phyloP scores from a whole-genome alignment of 164 flowering plant genomes.

The Vitis amurensis region DNA sequence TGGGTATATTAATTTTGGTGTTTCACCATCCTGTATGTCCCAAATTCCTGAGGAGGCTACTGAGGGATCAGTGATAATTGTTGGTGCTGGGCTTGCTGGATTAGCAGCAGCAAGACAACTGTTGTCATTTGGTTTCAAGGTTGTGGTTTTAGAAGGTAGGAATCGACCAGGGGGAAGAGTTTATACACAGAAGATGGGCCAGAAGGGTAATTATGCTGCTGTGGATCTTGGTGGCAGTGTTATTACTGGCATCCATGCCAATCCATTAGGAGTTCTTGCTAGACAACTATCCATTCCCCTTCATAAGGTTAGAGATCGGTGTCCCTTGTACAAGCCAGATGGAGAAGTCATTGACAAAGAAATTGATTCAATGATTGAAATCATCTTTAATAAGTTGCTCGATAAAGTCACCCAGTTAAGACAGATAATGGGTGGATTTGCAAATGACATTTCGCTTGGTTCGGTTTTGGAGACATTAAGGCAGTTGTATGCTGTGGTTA shows the following conservation, averaged over 20 bases:
- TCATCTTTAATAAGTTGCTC: constrained; percentile 71
- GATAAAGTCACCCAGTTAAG: constrained; percentile 77
- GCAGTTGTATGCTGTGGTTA: constrained; percentile 69
- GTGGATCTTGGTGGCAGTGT: constrained; percentile 98
- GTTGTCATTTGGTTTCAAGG: constrained; percentile 84
- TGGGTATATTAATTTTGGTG: constrained; percentile 93
- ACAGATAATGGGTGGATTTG: constrained; percentile 62
- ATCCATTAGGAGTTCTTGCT: constrained; percentile 91
- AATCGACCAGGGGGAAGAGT: constrained; percentile 92
- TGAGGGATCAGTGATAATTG: constrained; percentile 71
- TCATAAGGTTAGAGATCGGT: constrained; percentile 91
- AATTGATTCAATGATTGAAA: constrained; percentile 68
- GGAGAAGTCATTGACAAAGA: constrained; percentile 63
- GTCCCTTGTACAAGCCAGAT: constrained; percentile 82
- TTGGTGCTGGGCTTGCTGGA: constrained; percentile 94
- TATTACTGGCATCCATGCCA: constrained; percentile 89
- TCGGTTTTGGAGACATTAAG: constrained; percentile 72
- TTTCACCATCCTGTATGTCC: constrained; percentile 53
- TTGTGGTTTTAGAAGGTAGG: constrained; percentile 83
- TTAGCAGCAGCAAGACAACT: constrained; percentile 93
- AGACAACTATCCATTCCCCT: constrained; percentile 86
- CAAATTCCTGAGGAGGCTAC: constrained; percentile 45
- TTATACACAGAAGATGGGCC: constrained; percentile 78
- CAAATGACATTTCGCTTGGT: constrained; percentile 68
- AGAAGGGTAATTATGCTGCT: constrained; percentile 52